phyloP scores from a whole-genome alignment of 495 filamentous ascomycete genomes.

The Endocarpon pusillum region DNA sequence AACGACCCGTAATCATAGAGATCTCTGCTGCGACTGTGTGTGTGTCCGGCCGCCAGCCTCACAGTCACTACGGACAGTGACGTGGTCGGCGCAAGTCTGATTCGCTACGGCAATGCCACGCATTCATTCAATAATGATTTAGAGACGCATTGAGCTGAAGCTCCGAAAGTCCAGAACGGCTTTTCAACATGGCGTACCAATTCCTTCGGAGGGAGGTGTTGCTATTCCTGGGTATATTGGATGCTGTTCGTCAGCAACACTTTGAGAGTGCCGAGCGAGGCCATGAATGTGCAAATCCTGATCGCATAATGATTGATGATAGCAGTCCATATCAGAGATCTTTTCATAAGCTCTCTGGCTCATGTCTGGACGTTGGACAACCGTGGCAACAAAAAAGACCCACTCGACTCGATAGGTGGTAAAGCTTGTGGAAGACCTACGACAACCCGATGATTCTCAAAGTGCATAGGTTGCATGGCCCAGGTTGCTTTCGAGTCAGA shows the following conservation, averaged over 20 bases:
- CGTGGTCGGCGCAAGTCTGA: slow-evolving; percentile 17
- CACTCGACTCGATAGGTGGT: no score
- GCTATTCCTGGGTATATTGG: slow-evolving; percentile 36
- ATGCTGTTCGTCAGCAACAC: slow-evolving; percentile 35
- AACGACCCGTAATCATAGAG: slow-evolving; percentile 21
- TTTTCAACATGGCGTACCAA: slow-evolving; percentile 14
- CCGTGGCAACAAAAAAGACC: no score
- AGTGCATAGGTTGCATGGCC: no score
- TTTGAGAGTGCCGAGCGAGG: slow-evolving; percentile 31
- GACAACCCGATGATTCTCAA: no score
- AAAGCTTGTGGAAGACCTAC: no score
- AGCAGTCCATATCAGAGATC: no score
- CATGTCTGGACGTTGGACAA: no score
- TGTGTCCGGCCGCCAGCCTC: slow-evolving; percentile 9
- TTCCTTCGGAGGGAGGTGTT: slow-evolving; percentile 34
- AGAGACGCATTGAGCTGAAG: slow-evolving; percentile 33
- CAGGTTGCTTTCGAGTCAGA: no score
- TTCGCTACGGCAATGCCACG: slow-evolving; percentile 31
- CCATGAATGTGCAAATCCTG: slow-evolving; percentile 10
- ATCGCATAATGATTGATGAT: no score
- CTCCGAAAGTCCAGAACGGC: slow-evolving; percentile 5
- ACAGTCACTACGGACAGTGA: slow-evolving; percentile 18
- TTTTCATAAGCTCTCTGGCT: no score
- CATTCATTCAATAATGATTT: slow-evolving; percentile 45
- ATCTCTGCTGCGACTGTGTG: slow-evolving; percentile 10